These are phyloP conservation scores for Cladosporium sp. DNA, from an alignment of 2,329 filamentous ascomycete genomes.

Conservation along the genomic window DNA sequence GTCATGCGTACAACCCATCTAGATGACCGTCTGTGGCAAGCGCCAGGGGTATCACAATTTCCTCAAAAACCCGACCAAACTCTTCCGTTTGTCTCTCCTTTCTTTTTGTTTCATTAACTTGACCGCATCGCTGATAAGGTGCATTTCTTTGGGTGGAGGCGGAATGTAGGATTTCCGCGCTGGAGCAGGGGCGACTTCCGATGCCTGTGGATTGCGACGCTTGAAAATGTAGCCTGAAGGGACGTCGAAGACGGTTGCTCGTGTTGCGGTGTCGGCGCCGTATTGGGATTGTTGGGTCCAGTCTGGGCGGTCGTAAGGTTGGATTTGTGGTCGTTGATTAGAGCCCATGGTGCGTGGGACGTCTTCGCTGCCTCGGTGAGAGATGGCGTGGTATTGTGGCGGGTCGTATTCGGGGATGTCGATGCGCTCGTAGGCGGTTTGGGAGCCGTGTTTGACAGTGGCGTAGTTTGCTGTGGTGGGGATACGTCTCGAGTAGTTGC, in stretches of 20 bases:
- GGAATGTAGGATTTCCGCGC: neutral
- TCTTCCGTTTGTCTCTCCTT: slow-evolving; percentile 21
- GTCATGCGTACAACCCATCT: too few species aligned
- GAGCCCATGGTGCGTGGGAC: neutral
- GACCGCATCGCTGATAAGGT: slow-evolving; percentile 30
- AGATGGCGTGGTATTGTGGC: slow-evolving; percentile 15
- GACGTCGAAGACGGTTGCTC: slow-evolving; percentile 5
- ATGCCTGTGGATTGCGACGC: slow-evolving; percentile 9
- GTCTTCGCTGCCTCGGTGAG: slow-evolving; percentile 1
- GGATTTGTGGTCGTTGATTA: slow-evolving; percentile 9
- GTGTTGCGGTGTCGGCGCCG: slow-evolving; percentile 17
- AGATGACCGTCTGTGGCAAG: neutral
- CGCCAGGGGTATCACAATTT: slow-evolving; percentile 9
- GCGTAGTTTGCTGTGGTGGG: neutral
- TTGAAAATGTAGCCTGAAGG: slow-evolving; percentile 15
- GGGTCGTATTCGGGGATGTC: slow-evolving; percentile 10
- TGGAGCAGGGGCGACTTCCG: neutral
- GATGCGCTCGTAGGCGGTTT: slow-evolving; percentile 18
- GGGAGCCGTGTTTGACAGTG: slow-evolving; percentile 12
- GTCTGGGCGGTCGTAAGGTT: slow-evolving; percentile 25
- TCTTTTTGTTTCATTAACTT: slow-evolving; percentile 29
- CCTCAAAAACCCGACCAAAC: slow-evolving; percentile 28
- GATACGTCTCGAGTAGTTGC: neutral
- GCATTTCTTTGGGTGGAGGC: slow-evolving; percentile 15
- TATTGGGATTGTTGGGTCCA: slow-evolving; percentile 29